These are phyloP conservation scores for Pseudogymnoascus sp. DNA, from an alignment of 2,329 filamentous ascomycete species.

Conservation along the genomic window DNA sequence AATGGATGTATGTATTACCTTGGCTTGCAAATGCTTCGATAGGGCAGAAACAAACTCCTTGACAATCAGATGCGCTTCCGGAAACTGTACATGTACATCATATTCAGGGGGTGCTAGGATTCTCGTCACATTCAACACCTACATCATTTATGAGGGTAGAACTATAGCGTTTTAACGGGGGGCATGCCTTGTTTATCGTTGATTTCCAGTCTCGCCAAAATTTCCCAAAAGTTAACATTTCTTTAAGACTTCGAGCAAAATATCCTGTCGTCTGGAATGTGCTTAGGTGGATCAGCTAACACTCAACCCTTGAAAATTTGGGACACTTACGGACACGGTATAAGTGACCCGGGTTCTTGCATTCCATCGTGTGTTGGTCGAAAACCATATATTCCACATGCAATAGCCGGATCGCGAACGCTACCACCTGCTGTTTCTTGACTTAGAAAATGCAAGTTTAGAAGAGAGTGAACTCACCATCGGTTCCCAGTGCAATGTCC, in stretches of 20 bases:
- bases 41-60: background rate
- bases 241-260: background rate
- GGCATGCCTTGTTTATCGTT: background rate
- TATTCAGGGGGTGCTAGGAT: background rate
- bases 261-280: background rate
- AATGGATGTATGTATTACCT: background rate
- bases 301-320: background rate
- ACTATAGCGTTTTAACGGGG: too few species aligned
- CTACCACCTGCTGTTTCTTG: background rate
- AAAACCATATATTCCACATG: too few species aligned
- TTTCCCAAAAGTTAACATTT: background rate
- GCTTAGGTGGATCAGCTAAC: background rate
- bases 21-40: background rate
- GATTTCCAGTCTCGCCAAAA: background rate
- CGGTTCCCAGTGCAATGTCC: constrained; percentile 42
- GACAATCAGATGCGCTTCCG: background rate
- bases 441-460: background rate
- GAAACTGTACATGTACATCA: background rate
- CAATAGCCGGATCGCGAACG: too few species aligned
- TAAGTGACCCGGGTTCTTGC: background rate
- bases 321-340: background rate
- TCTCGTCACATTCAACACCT: background rate
- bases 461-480: constrained; percentile 25
- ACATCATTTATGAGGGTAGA: background rate
- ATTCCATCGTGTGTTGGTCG: background rate